Evolutionary conservation across 2,329 filamentous ascomycete genomes (phyloP).

Genomic region (Pseudocercospora vitis): DNA sequence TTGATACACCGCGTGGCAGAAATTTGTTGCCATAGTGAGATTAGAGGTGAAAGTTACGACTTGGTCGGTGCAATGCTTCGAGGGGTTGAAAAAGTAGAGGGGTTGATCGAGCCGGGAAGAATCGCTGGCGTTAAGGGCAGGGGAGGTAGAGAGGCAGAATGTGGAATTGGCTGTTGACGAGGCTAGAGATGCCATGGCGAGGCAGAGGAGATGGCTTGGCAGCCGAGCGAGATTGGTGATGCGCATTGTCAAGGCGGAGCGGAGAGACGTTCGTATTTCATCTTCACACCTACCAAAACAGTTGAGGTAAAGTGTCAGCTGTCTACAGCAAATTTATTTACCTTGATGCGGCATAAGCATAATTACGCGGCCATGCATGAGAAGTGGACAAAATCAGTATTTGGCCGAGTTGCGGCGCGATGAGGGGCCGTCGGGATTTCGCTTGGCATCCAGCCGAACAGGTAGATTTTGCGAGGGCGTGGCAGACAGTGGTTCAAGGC

Average conservation of each 20-base stretch:
- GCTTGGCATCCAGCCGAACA: not conserved
- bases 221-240: not conserved
- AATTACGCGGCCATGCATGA: conserved; percentile 5
- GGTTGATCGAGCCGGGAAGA: not conserved
- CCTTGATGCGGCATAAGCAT: not conserved
- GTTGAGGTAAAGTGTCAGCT: not conserved
- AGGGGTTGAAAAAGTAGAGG: conserved; percentile 1
- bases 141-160: not conserved
- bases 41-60: not conserved
- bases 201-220: not conserved
- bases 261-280: not conserved
- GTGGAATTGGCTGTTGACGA: not conserved
- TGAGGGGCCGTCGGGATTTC: not conserved
- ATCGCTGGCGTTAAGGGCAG: not conserved
- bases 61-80: conserved; percentile 1
- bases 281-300: not conserved
- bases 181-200: not conserved
- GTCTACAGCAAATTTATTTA: not conserved
- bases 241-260: not conserved
- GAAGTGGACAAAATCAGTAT: no score
- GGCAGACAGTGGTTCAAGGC: not conserved
- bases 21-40: not conserved
- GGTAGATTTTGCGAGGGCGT: not conserved
- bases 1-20: not conserved
- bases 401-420: no score